A percentile compares a stretch with the other conserved stretches of the same genome.
Conservation (phyloP, 176 grass and related monocot species). For the Aegilops umbellulata region DNA sequence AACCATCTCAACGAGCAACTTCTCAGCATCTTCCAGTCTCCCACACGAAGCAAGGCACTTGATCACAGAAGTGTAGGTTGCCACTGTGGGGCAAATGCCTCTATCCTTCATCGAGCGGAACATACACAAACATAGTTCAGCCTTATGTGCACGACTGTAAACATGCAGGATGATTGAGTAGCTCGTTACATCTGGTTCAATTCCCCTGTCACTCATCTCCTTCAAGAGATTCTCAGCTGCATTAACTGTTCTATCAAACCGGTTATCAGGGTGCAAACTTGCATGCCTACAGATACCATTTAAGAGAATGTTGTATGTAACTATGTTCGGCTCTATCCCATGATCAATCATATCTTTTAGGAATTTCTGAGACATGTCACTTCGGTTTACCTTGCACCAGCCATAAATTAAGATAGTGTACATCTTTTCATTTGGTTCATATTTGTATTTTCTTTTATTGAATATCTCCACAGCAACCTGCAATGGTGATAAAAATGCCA, state of each 20-base stretch:
- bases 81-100: slow-evolving; percentile 76
- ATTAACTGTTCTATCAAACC: slow-evolving; percentile 86
- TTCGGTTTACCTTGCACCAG: slow-evolving; percentile 81
- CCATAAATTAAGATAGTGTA: slow-evolving; percentile 84
- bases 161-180: slow-evolving; percentile 96
- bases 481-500: slow-evolving; percentile 6
- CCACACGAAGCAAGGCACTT: slow-evolving; percentile 94
- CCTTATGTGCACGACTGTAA: slow-evolving; percentile 88
- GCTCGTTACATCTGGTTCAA: slow-evolving; percentile 82
- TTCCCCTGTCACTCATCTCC: slow-evolving; percentile 67
- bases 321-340: slow-evolving; percentile 84
- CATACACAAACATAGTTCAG: slow-evolving; percentile 77
- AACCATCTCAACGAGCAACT: slow-evolving; percentile 81
- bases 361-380: slow-evolving; percentile 68
- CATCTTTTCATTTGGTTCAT: slow-evolving; percentile 75
- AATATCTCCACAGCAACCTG: slow-evolving; percentile 91
- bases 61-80: slow-evolving; percentile 87
- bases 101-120: slow-evolving; percentile 74
- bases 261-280: slow-evolving; percentile 83
- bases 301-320: slow-evolving; percentile 89
- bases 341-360: slow-evolving; percentile 75
- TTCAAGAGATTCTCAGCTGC: slow-evolving; percentile 68
- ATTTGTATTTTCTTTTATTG: slow-evolving; percentile 94
- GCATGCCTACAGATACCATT: slow-evolving; percentile 88
- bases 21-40: slow-evolving; percentile 67